Conservation (phyloP, 495 filamentous ascomycete genomes). For the Viridothelium virens region DNA sequence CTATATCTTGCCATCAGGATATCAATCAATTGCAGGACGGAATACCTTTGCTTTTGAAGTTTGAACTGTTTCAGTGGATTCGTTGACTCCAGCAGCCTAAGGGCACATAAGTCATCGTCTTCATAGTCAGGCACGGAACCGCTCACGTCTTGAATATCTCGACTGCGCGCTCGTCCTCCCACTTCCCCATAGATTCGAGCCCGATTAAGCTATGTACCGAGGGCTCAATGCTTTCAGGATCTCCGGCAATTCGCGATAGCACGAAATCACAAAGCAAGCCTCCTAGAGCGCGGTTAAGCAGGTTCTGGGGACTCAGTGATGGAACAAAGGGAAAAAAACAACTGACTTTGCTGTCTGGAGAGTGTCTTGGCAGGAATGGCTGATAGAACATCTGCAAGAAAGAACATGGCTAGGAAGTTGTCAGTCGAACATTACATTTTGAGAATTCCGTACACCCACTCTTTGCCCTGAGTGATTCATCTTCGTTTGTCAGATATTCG, state of each 20-base stretch:
- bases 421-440: no score
- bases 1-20: slow-evolving; percentile 58
- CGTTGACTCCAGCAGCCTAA: slow-evolving; percentile 31
- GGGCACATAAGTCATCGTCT: slow-evolving; percentile 10
- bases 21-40: slow-evolving; percentile 57
- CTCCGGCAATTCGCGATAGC: slow-evolving; percentile 34
- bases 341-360: slow-evolving; percentile 54
- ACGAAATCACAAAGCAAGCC: slow-evolving; percentile 37
- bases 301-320: not conserved
- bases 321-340: not conserved
- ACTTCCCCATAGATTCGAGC: slow-evolving; percentile 36
- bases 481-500: slow-evolving; percentile 65
- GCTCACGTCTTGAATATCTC: slow-evolving; percentile 30
- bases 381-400: slow-evolving; percentile 57
- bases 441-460: slow-evolving; percentile 17
- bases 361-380: slow-evolving; percentile 51
- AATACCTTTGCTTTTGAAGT: slow-evolving; percentile 58
- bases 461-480: slow-evolving; percentile 54
- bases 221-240: slow-evolving; percentile 32
- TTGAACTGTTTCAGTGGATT: slow-evolving; percentile 37
- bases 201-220: slow-evolving; percentile 32
- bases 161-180: slow-evolving; percentile 31
- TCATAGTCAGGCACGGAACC: not conserved
- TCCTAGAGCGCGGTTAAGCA: slow-evolving; percentile 19
- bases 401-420: slow-evolving; percentile 46